phyloP scores from a whole-genome alignment of 768 basidiomycete genomes.

The Auriscalpium microsporum region DNA sequence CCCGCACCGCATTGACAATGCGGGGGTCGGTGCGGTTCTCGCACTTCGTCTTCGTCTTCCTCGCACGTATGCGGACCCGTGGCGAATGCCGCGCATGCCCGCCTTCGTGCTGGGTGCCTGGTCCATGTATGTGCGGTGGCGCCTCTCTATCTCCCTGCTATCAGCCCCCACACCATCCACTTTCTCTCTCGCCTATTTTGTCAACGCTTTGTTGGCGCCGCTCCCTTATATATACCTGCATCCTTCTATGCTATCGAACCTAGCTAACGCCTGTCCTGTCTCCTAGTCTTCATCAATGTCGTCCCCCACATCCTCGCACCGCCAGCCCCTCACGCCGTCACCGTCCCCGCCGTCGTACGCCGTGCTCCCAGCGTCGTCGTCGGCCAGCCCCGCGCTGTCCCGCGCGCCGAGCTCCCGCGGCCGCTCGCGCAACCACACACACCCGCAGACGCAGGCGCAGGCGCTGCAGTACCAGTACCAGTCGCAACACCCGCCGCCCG shows the following conservation, averaged over 20 bases:
- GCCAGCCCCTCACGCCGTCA: slow-evolving; percentile 9
- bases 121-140: no score
- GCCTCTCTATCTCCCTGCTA: no score
- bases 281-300: slow-evolving; percentile 8
- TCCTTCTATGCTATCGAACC: no score
- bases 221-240: background rate
- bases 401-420: slow-evolving; percentile 5
- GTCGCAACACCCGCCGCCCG: background rate
- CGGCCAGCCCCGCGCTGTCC: background rate
- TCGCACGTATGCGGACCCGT: no score
- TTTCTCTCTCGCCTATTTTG: background rate
- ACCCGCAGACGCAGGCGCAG: slow-evolving; percentile 4
- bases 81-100: no score
- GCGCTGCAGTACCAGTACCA: background rate
- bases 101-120: no score
- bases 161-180: no score
- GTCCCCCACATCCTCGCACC: slow-evolving; percentile 8
- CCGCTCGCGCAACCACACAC: slow-evolving; percentile 7
- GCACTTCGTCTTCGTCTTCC: no score
- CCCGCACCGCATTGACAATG: no score
- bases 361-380: background rate
- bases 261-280: background rate
- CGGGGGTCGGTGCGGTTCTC: no score
- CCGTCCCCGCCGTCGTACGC: slow-evolving; percentile 13
- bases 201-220: background rate